Conservation (phyloP, 2,329 filamentous ascomycete species). For the Diplocarpon rosae region DNA sequence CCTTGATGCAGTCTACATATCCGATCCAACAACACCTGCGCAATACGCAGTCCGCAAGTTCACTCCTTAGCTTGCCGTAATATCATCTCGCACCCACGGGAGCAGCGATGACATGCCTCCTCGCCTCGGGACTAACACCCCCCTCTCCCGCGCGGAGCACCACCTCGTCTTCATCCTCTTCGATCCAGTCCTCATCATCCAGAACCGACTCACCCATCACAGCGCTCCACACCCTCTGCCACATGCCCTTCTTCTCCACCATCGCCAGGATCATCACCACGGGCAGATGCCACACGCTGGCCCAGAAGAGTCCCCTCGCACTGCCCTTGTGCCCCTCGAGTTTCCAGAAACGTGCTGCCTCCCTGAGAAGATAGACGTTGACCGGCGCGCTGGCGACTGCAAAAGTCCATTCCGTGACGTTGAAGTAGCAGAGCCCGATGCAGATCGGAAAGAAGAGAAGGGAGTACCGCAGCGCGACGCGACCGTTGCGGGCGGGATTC, state of each 20-base stretch:
- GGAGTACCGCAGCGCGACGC: constrained; percentile 82
- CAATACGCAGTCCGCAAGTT: background rate
- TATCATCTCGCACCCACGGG: constrained; percentile 8
- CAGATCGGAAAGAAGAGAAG: constrained; percentile 81
- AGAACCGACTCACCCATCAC: constrained; percentile 49
- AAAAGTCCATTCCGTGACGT: constrained; percentile 80
- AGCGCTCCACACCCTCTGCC: constrained; percentile 68
- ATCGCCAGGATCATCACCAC: constrained; percentile 82
- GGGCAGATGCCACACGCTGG: constrained; percentile 92
- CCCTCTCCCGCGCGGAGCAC: constrained; percentile 11
- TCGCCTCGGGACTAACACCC: constrained; percentile 10
- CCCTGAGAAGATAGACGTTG: constrained; percentile 74
- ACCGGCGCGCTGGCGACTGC: constrained; percentile 68
- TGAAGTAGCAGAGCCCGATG: constrained; percentile 62
- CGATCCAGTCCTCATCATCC: constrained; percentile 31
- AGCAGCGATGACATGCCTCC: constrained; percentile 4
- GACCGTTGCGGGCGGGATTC: constrained; percentile 72
- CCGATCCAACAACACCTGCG: background rate
- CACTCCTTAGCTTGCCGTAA: no score
- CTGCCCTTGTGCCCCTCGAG: constrained; percentile 67
- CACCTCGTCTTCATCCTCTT: constrained; percentile 46
- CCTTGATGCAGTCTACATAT: no score
- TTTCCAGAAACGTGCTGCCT: constrained; percentile 74
- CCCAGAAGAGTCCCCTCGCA: constrained; percentile 86
- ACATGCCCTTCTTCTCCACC: constrained; percentile 86